Evolutionary conservation across 768 basidiomycete genomes (phyloP).

Genomic region (Boletus sp.): DNA sequence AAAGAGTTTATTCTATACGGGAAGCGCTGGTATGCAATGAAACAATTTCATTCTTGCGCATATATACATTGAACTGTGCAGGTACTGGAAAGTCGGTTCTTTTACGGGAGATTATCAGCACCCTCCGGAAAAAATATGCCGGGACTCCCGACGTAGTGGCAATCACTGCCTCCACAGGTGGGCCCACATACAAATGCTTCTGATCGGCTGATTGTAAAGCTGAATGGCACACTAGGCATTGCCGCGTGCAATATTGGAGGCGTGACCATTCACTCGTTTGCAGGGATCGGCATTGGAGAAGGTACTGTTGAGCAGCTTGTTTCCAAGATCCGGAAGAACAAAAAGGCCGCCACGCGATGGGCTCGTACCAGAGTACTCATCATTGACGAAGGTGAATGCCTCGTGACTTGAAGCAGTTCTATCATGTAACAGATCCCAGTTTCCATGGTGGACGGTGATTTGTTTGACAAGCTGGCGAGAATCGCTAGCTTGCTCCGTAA

Average conservation of each 20-base stretch:
- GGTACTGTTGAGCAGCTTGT: constrained; percentile 63
- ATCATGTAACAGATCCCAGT: constrained; percentile 46
- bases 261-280: constrained; percentile 91
- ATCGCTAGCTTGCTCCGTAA: constrained; percentile 68
- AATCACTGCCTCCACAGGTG: constrained; percentile 93
- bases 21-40: constrained; percentile 78
- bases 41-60: constrained; percentile 11
- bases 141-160: constrained; percentile 74
- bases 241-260: constrained; percentile 98
- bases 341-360: constrained; percentile 82
- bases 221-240: constrained; percentile 52
- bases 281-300: constrained; percentile 85
- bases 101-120: constrained; percentile 84
- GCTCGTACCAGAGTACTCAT: constrained; percentile 78
- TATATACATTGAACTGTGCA: constrained; percentile 32
- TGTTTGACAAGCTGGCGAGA: constrained; percentile 85
- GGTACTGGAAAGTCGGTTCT: constrained; percentile 98
- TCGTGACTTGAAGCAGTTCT: background rate
- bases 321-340: constrained; percentile 73
- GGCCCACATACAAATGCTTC: background rate
- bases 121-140: constrained; percentile 54
- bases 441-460: constrained; percentile 93
- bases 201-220: background rate
- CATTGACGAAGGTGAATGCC: constrained; percentile 67
- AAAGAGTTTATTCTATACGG: constrained; percentile 90